These are phyloP conservation scores for Moniliophthora roreri DNA, from an alignment of 1,284 basidiomycete species.

Conservation along the genomic window DNA sequence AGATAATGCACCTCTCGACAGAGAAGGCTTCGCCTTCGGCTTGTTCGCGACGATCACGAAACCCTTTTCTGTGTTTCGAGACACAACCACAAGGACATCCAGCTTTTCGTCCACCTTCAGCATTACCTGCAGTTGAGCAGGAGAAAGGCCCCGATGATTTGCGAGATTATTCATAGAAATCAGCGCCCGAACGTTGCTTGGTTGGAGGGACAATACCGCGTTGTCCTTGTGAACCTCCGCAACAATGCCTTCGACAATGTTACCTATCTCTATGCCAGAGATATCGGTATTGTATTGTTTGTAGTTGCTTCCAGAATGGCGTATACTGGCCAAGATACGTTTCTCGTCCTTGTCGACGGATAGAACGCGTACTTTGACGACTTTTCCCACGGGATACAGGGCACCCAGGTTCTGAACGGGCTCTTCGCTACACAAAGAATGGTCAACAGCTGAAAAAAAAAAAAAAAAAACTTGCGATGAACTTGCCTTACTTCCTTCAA, in stretches of 20 bases:
- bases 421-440: slow-evolving; percentile 50
- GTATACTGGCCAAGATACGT: slow-evolving; percentile 84
- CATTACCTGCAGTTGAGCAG: slow-evolving; percentile 68
- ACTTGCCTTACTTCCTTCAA: slow-evolving; percentile 77
- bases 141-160: slow-evolving; percentile 69
- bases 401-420: slow-evolving; percentile 64
- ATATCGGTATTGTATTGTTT: slow-evolving; percentile 58
- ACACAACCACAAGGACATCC: slow-evolving; percentile 82
- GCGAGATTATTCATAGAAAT: slow-evolving; percentile 88
- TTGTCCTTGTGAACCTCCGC: slow-evolving; percentile 86
- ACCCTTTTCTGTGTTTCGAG: slow-evolving; percentile 86
- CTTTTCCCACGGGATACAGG: slow-evolving; percentile 78
- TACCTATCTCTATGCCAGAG: slow-evolving; percentile 74
- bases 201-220: slow-evolving; percentile 70
- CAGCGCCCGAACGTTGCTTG: slow-evolving; percentile 75
- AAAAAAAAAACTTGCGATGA: not conserved
- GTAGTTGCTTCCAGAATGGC: slow-evolving; percentile 70
- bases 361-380: slow-evolving; percentile 86
- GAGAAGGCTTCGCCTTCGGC: slow-evolving; percentile 51
- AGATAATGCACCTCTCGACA: slow-evolving; percentile 54
- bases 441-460: slow-evolving; percentile 5
- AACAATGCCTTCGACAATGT: slow-evolving; percentile 70
- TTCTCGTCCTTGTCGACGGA: slow-evolving; percentile 63
- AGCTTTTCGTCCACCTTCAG: slow-evolving; percentile 77
- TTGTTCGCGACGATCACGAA: slow-evolving; percentile 85